These are phyloP conservation scores for Lodderomyces margitis DNA, from an alignment of 1,139 yeast genomes.

Conservation along the genomic window DNA sequence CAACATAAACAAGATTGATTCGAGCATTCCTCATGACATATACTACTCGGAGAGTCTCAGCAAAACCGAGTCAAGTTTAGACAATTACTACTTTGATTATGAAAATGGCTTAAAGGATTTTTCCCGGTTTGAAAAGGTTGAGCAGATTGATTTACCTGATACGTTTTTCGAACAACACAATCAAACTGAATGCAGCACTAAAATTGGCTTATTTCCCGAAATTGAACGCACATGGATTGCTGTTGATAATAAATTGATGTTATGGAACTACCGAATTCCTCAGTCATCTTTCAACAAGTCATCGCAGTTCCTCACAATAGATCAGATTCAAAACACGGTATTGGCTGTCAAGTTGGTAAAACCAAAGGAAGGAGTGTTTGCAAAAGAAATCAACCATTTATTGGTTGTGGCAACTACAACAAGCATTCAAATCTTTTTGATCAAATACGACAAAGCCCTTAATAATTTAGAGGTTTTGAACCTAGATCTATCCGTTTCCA, in stretches of 20 bases:
- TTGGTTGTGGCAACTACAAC: slow-evolving; percentile 77
- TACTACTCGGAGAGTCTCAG: slow-evolving; percentile 40
- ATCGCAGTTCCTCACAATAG: slow-evolving; percentile 74
- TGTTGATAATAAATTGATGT: slow-evolving; percentile 73
- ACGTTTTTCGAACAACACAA: slow-evolving; percentile 74
- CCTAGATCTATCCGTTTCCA: slow-evolving; percentile 77
- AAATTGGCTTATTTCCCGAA: slow-evolving; percentile 83
- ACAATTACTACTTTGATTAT: slow-evolving; percentile 43
- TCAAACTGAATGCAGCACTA: slow-evolving; percentile 59
- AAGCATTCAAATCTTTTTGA: slow-evolving; percentile 75
- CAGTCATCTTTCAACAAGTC: slow-evolving; percentile 49
- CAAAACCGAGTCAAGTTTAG: slow-evolving; percentile 39
- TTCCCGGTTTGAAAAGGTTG: slow-evolving; percentile 75
- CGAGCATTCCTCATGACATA: slow-evolving; percentile 45
- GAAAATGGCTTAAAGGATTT: slow-evolving; percentile 49
- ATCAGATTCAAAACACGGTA: slow-evolving; percentile 78
- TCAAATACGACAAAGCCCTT: slow-evolving; percentile 51
- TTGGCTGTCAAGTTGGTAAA: slow-evolving; percentile 70
- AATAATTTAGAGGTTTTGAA: slow-evolving; percentile 71
- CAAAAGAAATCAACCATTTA: slow-evolving; percentile 69
- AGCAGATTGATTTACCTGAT: slow-evolving; percentile 76
- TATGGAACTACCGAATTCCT: slow-evolving; percentile 77
- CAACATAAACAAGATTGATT: slow-evolving; percentile 45
- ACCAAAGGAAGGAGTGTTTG: slow-evolving; percentile 80
- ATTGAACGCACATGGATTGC: slow-evolving; percentile 86